A percentile compares a stretch with the other conserved stretches of the same genome.
Conservation (phyloP, 768 basidiomycete genomes). For the Psilocybe sp. region DNA sequence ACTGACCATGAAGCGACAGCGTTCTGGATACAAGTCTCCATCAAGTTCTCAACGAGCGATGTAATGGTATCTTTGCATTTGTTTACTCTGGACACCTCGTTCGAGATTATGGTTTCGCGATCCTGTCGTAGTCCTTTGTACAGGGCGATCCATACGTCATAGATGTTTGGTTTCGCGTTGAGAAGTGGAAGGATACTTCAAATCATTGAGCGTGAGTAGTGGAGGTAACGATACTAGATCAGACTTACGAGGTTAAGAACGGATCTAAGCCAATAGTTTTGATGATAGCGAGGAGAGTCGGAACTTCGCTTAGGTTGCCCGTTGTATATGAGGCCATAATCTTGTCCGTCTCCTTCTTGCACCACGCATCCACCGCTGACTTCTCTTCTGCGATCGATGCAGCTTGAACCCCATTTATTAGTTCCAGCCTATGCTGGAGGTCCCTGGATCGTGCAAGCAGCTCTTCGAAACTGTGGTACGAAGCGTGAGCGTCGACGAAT, state of each 20-base stretch:
- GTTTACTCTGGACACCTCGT: not conserved
- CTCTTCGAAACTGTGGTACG: conserved; percentile 17
- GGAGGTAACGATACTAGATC: not conserved
- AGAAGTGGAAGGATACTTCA: conserved; percentile 24
- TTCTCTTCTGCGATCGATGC: conserved; percentile 11
- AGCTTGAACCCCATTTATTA: conserved; percentile 10
- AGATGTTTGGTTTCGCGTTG: conserved; percentile 14
- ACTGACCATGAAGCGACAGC: too few species aligned
- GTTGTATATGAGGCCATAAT: conserved; percentile 18
- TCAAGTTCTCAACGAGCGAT: too few species aligned
- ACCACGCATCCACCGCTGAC: conserved; percentile 16
- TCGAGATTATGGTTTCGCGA: conserved; percentile 9
- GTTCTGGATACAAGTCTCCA: too few species aligned
- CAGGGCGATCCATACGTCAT: conserved; percentile 21
- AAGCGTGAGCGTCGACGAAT: not conserved
- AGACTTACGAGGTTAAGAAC: conserved; percentile 20
- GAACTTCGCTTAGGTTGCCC: conserved; percentile 18
- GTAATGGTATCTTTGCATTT: not conserved
- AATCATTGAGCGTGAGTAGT: not conserved
- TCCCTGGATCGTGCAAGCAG: conserved; percentile 10
- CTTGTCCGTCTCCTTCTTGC: conserved; percentile 12
- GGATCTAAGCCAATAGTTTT: conserved; percentile 13
- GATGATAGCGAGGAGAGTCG: conserved; percentile 20
- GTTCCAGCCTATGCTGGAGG: conserved; percentile 14
- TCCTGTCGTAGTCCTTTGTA: conserved; percentile 19